A percentile compares a stretch with the other conserved stretches of the same genome.
Conservation (phyloP, 441 rosid genomes). For the Bruguiera hainesii region DNA sequence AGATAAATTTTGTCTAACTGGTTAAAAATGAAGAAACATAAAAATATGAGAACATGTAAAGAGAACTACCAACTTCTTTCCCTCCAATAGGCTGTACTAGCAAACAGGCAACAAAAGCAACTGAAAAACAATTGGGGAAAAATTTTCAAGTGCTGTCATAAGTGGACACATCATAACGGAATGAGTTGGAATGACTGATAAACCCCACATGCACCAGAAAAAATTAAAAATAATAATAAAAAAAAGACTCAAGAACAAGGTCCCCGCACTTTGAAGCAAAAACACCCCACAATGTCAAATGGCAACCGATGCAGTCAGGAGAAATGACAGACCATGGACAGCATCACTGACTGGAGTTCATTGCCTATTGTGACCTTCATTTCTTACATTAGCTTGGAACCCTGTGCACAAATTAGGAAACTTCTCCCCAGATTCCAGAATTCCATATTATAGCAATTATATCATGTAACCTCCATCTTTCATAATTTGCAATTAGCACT, state of each 20-base stretch:
- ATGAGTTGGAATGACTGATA: no score
- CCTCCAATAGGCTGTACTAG: no score
- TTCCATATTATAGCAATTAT: background rate
- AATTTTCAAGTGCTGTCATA: no score
- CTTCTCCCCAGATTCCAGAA: background rate
- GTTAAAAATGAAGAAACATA: no score
- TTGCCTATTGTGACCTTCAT: background rate
- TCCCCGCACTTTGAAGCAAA: background rate
- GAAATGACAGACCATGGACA: background rate
- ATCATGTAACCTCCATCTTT: no score
- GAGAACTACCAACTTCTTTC: no score
- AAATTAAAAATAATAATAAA: background rate
- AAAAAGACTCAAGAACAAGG: background rate
- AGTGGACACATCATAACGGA: no score
- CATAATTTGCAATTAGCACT: no score
- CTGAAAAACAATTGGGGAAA: no score
- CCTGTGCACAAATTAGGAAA: background rate
- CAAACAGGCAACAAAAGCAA: no score
- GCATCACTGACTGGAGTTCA: background rate
- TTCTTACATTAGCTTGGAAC: background rate
- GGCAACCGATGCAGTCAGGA: background rate
- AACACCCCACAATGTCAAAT: background rate
- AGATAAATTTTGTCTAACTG: no score
- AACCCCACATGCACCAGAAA: background rate
- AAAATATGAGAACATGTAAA: no score